Base-by-base conservation (phyloP, 2,329 filamentous ascomycete genomes). In the Helicocarpus griseus region DNA sequence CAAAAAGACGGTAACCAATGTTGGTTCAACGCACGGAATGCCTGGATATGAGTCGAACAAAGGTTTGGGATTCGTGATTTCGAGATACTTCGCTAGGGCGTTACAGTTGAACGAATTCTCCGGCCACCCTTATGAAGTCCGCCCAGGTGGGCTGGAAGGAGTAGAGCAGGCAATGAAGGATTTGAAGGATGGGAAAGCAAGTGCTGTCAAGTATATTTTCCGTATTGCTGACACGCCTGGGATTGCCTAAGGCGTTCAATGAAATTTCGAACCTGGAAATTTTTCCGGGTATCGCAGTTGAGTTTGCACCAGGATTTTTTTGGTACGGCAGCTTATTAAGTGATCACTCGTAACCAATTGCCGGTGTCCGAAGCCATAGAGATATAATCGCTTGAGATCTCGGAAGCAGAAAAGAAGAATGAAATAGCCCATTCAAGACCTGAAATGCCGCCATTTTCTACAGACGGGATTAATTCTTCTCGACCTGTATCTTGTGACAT, bases 201-300 rank as follows among this genome's bases (percentile, higher is more conserved):
- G 77, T 59, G 82, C 74, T 1, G 71, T 79, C 0, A 86, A 86
- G 67, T 85, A 83, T 68, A 77, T 86, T 0, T 79, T 80, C 59
- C 70, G 69, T 55, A 74, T 81, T 63, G 71, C 57, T 7, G 76
- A 80, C 35, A 79, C 77, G 22, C 58, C 59, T 33, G 60, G 59
- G 29, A 45, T 58, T 11, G 45, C 19, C 14, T 39, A 38, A 41
- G n/a, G 4, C 24, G 21, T 26, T 13, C 4, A 13, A 17, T 4
- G 5, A 4, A 17, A n/a, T n/a, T n/a, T n/a, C n/a, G n/a, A n/a
- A n/a, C n/a, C n/a, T n/a, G n/a, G n/a, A n/a, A n/a, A n/a, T n/a
- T n/a, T n/a, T n/a, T n/a, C n/a, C n/a, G n/a, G n/a, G n/a, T n/a
- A n/a, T n/a, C n/a, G n/a, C n/a, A n/a, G n/a, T n/a, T n/a, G n/a